These are phyloP conservation scores for Epichloe scottii DNA, from an alignment of 2,329 filamentous ascomycete species.

Conservation along the genomic window DNA sequence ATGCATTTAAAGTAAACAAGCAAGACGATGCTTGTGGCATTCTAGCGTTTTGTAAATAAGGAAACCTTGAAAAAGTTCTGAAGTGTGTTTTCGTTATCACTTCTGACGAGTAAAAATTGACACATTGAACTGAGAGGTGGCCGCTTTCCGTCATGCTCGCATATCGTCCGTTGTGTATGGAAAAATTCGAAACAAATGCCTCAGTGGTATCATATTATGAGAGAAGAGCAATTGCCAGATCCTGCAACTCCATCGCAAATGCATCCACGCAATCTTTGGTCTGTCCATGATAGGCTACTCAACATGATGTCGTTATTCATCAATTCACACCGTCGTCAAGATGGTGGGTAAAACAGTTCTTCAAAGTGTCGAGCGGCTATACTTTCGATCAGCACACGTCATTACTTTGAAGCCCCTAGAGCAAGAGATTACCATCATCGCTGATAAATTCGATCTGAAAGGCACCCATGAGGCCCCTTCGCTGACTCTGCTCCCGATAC, in stretches of 20 bases:
- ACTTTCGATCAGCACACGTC: background rate
- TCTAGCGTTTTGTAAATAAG: constrained; percentile 1
- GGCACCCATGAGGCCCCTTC: constrained; percentile 31
- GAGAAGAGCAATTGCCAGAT: background rate
- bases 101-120: background rate
- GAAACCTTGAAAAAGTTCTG: background rate
- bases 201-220: background rate
- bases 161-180: background rate
- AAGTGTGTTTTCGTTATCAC: background rate
- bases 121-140: background rate
- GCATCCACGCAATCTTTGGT: background rate
- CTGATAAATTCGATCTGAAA: constrained; percentile 40
- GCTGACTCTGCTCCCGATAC: constrained; percentile 40
- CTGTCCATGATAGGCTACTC: background rate
- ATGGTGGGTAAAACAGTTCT: constrained; percentile 24
- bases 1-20: background rate
- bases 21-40: background rate
- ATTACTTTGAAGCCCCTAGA: background rate
- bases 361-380: constrained; percentile 26
- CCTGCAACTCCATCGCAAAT: background rate
- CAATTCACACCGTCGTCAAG: background rate
- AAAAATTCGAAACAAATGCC: background rate
- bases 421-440: constrained; percentile 22
- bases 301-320: background rate
- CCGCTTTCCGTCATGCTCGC: background rate